These are phyloP conservation scores for Gamsiella multidivaricata DNA, from an alignment of 192 early-diverging fungal genomes.

Conservation along the genomic window DNA sequence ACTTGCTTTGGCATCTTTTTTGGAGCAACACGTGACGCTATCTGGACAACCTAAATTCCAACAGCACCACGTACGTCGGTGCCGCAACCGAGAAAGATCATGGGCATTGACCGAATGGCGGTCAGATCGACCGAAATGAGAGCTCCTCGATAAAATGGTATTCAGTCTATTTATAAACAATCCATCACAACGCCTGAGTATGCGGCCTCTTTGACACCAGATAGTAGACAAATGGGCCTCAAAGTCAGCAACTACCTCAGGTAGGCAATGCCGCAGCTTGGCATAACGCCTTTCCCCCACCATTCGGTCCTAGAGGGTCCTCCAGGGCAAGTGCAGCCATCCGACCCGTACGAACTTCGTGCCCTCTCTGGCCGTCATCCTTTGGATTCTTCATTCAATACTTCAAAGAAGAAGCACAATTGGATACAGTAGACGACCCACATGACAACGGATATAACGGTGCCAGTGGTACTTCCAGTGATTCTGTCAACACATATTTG, in stretches of 20 bases:
- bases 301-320: background rate
- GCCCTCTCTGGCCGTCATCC: slow-evolving; percentile 11
- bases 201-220: slow-evolving; percentile 6
- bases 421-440: too few relatives aligned
- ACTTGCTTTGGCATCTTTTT: too few relatives aligned
- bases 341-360: background rate
- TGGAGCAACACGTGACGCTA: too few relatives aligned
- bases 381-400: slow-evolving; percentile 29
- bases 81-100: too few relatives aligned
- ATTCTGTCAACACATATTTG: too few relatives aligned
- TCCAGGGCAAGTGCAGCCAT: background rate
- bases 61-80: too few relatives aligned
- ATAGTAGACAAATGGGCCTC: background rate
- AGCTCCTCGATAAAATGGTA: background rate
- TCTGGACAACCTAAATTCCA: too few relatives aligned
- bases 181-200: slow-evolving; percentile 14
- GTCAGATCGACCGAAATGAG: too few relatives aligned
- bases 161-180: slow-evolving; percentile 6
- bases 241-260: too few relatives aligned
- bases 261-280: too few relatives aligned
- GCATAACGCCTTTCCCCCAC: background rate
- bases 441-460: background rate
- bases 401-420: background rate
- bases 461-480: too few relatives aligned
- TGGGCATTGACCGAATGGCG: too few relatives aligned